Base-by-base conservation (phyloP, 2,329 filamentous ascomycete genomes). In the Alternaria arbusti region DNA sequence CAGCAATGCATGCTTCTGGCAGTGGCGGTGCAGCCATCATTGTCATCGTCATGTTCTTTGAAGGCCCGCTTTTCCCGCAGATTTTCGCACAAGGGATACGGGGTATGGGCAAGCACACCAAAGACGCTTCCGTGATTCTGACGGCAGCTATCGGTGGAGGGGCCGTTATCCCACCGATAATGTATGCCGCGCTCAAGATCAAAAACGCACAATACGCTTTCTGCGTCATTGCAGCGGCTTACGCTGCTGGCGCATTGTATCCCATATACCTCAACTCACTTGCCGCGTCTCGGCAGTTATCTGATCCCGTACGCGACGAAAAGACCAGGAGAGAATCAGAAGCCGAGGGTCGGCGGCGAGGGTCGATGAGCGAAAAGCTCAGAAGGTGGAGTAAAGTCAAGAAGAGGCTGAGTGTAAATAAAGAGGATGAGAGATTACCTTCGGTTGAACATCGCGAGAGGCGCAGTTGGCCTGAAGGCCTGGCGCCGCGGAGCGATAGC, bases 31-130 rank as follows among this genome's bases (percentile, higher is more conserved):
- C 86, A 3, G 80, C 82, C 2, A 81, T 86, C 72, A 76, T 84
- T 13, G 78, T 87, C 57, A 78, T 89, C 66, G 70, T 86, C 50
- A 88, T 85, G 72, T 85, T 89, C 66, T 88, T 88, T 67, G 86
- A 89, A 77, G 87, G 86, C 10, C 87, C 88, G 5, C 79, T 86
- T 3, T 90, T 89, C 76, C 82, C 85, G 44, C 84, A 87, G 52
- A 86, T 88, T 58, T 90, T 86, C 67, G 86, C 86, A 12, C 86
- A 87, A 64, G 80, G 82, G 3, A 80, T 90, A 10, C 86, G 87
- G 22, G 88, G 88, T 9, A 82, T 88, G 67, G 87, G 86, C 6
- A 80, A 76, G 13, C 84, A 87, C 70, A 89, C 87, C 15, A 89
- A 89, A 70, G 82, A 85, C 30, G 88, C 85, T 7, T 82, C 84